Conservation (phyloP, 2,329 filamentous ascomycete genomes). For the Claviceps sp. region DNA sequence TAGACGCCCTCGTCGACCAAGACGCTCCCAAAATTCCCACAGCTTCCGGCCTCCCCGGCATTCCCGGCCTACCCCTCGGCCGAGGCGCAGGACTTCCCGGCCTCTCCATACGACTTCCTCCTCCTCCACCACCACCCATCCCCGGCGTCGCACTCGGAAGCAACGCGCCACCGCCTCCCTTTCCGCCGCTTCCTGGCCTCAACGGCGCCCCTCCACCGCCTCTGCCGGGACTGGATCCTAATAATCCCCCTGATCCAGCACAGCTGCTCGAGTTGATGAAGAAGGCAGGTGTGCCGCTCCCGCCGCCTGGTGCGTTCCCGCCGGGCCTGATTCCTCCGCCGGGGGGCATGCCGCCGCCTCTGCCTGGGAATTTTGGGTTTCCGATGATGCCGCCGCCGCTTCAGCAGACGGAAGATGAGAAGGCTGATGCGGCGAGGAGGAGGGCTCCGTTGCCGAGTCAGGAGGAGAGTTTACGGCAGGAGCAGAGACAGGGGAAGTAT, state of each 20-base stretch:
- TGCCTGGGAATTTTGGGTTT: slow-evolving; percentile 19
- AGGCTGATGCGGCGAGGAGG: slow-evolving; percentile 24
- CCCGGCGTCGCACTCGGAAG: slow-evolving; percentile 34
- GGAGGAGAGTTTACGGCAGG: slow-evolving; percentile 65
- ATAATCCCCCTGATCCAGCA: slow-evolving; percentile 46
- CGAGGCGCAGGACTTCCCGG: slow-evolving; percentile 23
- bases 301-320: slow-evolving; percentile 34
- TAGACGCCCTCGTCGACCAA: slow-evolving; percentile 84
- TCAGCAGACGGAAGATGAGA: slow-evolving; percentile 19
- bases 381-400: slow-evolving; percentile 26
- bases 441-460: slow-evolving; percentile 70
- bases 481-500: slow-evolving; percentile 55
- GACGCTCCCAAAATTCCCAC: slow-evolving; percentile 45
- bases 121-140: slow-evolving; percentile 23
- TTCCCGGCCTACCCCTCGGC: slow-evolving; percentile 44
- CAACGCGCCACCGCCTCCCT: slow-evolving; percentile 34
- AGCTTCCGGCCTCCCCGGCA: slow-evolving; percentile 37
- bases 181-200: slow-evolving; percentile 38
- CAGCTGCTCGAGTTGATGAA: slow-evolving; percentile 52
- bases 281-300: slow-evolving; percentile 48
- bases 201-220: slow-evolving; percentile 34
- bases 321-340: slow-evolving; percentile 32
- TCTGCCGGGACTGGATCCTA: slow-evolving; percentile 43
- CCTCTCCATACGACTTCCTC: slow-evolving; percentile 29
- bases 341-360: slow-evolving; percentile 19